Evolutionary conservation across 192 early-diverging fungal species (phyloP).

Genomic region (Coemansia javaensis): DNA sequence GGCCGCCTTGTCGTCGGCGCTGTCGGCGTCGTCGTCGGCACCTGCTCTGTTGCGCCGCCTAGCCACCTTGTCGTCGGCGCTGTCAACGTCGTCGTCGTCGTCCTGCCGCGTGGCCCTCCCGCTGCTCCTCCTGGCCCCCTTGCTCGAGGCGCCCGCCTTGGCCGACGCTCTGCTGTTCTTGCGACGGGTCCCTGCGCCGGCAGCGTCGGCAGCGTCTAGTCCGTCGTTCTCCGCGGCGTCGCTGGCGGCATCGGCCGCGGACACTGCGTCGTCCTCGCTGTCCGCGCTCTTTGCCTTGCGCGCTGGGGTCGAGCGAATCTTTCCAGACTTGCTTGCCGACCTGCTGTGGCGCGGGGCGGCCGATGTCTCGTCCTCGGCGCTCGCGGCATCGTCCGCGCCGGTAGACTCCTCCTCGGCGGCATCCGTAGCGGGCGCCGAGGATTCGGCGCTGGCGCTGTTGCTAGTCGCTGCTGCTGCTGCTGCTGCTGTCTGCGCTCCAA

Average conservation of each 20-base stretch:
- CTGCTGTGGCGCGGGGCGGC: background rate
- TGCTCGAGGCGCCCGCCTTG: background rate
- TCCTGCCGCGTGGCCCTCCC: too few species aligned
- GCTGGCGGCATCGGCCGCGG: background rate
- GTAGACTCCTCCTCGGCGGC: conserved; percentile 3
- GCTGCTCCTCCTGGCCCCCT: background rate
- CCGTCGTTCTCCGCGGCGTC: background rate
- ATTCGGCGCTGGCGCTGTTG: conserved; percentile 1
- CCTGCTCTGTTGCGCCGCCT: too few species aligned
- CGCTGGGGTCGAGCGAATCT: background rate
- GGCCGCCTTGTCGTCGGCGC: too few species aligned
- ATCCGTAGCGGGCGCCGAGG: background rate
- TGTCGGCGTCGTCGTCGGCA: too few species aligned
- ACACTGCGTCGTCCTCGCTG: background rate
- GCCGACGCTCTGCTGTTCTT: conserved; percentile 1
- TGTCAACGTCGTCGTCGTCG: background rate
- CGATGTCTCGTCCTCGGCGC: background rate
- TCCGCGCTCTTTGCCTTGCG: conserved; percentile 2
- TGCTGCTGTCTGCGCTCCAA: conserved; percentile 1
- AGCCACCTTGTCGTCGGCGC: too few species aligned
- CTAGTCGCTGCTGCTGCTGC: background rate
- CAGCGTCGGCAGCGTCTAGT: background rate
- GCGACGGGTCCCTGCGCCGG: background rate
- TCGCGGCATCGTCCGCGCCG: background rate
- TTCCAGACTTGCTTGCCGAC: background rate